phyloP scores from a whole-genome alignment of 352 stramenopile genomes.

The Globisporangium camurandrum region DNA sequence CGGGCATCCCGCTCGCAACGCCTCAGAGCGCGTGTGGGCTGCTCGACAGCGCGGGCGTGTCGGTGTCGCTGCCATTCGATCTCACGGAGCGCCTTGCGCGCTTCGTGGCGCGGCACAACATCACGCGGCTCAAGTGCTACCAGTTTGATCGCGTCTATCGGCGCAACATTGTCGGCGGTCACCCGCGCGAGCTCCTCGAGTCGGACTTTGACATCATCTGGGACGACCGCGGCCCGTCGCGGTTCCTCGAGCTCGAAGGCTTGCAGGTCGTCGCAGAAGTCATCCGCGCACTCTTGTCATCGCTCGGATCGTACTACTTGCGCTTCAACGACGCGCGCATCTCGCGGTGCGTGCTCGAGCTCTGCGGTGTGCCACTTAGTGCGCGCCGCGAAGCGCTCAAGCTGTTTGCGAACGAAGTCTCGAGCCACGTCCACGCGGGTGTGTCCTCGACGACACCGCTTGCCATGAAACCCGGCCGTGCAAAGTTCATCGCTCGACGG shows the following conservation, averaged over 20 bases:
- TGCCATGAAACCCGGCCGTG: constrained; percentile 57
- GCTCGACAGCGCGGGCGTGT: constrained; percentile 71
- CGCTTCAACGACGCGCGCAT: constrained; percentile 74
- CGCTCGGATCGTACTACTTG: constrained; percentile 70
- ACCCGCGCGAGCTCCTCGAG: constrained; percentile 76
- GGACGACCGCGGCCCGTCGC: constrained; percentile 56
- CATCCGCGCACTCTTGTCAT: constrained; percentile 47
- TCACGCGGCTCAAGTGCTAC: constrained; percentile 76
- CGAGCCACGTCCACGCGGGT: constrained; percentile 51
- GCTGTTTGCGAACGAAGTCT: constrained; percentile 72
- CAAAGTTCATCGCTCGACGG: constrained; percentile 69
- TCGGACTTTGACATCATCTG: constrained; percentile 84
- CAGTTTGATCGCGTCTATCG: constrained; percentile 84
- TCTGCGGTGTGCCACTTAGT: constrained; percentile 43
- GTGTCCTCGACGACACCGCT: constrained; percentile 45
- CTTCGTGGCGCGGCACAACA: constrained; percentile 75
- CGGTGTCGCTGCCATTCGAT: constrained; percentile 77
- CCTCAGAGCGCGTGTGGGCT: constrained; percentile 54
- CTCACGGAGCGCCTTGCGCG: constrained; percentile 75
- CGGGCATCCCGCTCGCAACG: constrained; percentile 42
- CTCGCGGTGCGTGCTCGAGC: constrained; percentile 57
- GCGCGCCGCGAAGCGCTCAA: constrained; percentile 65
- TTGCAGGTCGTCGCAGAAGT: constrained; percentile 74
- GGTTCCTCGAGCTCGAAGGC: constrained; percentile 70
- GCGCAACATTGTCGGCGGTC: constrained; percentile 59